Base-by-base conservation (phyloP, 495 filamentous ascomycete species). In the Trichoderma erinaceum region DNA sequence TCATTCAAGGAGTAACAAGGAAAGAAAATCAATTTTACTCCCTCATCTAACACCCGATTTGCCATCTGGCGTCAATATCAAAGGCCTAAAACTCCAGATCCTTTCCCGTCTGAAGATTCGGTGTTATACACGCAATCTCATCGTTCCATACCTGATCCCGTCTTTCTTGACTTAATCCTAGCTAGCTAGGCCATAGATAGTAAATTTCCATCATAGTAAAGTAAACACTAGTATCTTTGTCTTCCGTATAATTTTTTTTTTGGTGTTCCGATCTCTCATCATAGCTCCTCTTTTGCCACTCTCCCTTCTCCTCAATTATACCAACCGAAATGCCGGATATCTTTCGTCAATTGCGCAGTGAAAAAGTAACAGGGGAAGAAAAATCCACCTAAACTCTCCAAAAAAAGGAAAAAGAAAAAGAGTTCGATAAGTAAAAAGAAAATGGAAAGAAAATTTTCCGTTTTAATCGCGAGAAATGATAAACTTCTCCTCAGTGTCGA, bases 71-170 rank as follows among this genome's bases (percentile, higher is more conserved):
- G 27, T 61, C 8, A 32, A 61, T 61, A 61, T 12, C 56, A 61
- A 61, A 61, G 56, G 56, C 56, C 56, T 27, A 61, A 61, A 61
- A 61, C 56, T 61, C 56, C 56, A 61, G 56, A 32, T 61, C 56
- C 56, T 61, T 25, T 61, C 56, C 56, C 56, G 27, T 61, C 10
- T 61, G 10, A 10, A 61, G 32, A 0, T 32, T 61, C 27, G 56
- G 27, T 61, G 27, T 25, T 61, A 61, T 61, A 61, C 56, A 61
- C 27, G 25, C 56, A 61, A 61, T 27, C 25, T 61, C 56, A 21
- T 61, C 27, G 56, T 38, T 25, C 56, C 23, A 32, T 29, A 29
- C 3, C 27, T 15, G 56, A 29, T 32, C 56, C 56, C 13, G 27
- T 32, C 56, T 32, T 32, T 61, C 25, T 61, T 25, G 27, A 61